Evolutionary conservation across 805 yeast genomes (phyloP).

Genomic region (Torulaspora microellipsoides): DNA sequence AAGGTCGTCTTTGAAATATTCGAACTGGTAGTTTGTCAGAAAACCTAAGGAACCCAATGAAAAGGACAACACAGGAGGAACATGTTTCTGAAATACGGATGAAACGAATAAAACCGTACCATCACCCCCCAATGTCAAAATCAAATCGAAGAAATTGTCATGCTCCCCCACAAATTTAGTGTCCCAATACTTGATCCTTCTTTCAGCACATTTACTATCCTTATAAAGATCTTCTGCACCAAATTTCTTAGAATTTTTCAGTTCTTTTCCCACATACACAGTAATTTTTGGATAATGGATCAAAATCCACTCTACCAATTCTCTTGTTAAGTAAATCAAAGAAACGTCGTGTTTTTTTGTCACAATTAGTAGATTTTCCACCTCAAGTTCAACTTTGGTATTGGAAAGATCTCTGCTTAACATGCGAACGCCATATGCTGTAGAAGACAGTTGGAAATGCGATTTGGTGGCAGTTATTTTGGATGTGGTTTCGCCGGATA

Average conservation of each 20-base stretch:
- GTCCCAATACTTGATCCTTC: conserved; percentile 59
- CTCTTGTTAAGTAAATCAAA: conserved; percentile 68
- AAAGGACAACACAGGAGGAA: conserved; percentile 89
- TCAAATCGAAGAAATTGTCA: conserved; percentile 59
- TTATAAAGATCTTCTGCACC: conserved; percentile 48
- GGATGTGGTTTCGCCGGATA: conserved; percentile 14
- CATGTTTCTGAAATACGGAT: conserved; percentile 73
- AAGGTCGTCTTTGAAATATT: conserved; percentile 59
- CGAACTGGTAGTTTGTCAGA: conserved; percentile 79
- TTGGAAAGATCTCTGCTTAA: conserved; percentile 65
- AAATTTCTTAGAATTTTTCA: conserved; percentile 60
- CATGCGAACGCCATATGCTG: conserved; percentile 76
- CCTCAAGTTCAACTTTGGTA: conserved; percentile 67
- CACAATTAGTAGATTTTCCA: conserved; percentile 69
- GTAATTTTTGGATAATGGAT: conserved; percentile 36
- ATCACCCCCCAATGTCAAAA: conserved; percentile 92
- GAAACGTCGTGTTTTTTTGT: conserved; percentile 89
- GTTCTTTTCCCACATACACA: conserved; percentile 71
- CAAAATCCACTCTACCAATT: conserved; percentile 73
- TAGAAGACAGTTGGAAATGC: conserved; percentile 72
- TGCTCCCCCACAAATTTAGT: conserved; percentile 45
- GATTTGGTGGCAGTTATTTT: conserved; percentile 27
- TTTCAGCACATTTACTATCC: conserved; percentile 43
- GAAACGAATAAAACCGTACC: conserved; percentile 92
- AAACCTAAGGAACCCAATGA: conserved; percentile 91